phyloP scores from a whole-genome alignment of 2,329 filamentous ascomycete genomes.

The Trichophyton rubrum region DNA sequence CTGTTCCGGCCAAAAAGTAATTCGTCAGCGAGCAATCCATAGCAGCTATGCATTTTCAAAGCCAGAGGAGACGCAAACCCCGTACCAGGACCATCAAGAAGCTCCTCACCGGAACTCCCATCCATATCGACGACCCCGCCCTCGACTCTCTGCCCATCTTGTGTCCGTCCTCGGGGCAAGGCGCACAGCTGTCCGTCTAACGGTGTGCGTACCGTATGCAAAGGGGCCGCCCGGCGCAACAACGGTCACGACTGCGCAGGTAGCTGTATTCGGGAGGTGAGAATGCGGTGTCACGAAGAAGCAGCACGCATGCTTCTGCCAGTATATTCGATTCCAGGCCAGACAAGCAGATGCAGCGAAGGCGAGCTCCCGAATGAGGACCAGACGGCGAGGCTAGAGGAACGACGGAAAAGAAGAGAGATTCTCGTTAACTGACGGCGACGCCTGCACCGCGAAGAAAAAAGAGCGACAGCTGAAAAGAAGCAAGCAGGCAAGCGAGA shows the following conservation, averaged over 20 bases:
- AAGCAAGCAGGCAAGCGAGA: background rate
- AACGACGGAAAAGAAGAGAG: background rate
- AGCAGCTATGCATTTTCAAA: background rate
- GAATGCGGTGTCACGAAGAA: background rate
- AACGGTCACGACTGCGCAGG: background rate
- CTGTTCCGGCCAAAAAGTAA: conserved; percentile 16
- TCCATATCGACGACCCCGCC: conserved; percentile 21
- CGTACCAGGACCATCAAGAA: conserved; percentile 32
- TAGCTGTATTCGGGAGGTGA: background rate
- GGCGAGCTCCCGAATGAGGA: too few relatives aligned
- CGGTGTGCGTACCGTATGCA: too few relatives aligned
- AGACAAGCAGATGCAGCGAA: background rate
- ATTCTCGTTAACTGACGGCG: too few relatives aligned
- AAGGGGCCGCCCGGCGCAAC: background rate
- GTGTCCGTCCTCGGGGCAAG: background rate
- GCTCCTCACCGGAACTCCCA: conserved; percentile 23
- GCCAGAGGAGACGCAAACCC: background rate
- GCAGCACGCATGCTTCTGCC: background rate
- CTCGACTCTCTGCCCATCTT: conserved; percentile 20
- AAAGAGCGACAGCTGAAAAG: background rate
- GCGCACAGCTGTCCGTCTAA: background rate
- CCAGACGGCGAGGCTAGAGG: background rate
- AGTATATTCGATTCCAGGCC: background rate
- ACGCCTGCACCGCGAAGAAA: background rate
- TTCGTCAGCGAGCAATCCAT: background rate